Conservation (phyloP, 2,329 filamentous ascomycete species). For the Pezicula neosporulosa region DNA sequence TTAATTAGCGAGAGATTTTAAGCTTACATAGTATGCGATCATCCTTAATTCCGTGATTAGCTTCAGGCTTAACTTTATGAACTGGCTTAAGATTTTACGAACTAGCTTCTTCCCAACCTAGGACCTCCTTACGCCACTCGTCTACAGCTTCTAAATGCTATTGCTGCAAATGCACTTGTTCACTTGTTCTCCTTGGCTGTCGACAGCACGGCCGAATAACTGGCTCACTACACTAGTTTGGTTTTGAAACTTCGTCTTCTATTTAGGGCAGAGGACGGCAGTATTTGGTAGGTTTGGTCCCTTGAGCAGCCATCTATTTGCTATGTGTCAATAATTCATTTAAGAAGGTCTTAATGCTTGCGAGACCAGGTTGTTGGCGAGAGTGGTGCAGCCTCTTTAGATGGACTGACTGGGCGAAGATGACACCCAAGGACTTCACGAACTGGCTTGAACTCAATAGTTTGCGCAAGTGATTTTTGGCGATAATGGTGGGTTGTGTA, state of each 20-base stretch:
- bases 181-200: slow-evolving; percentile 16
- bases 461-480: too few species aligned
- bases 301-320: slow-evolving; percentile 16
- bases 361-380: slow-evolving; percentile 25
- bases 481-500: too few species aligned
- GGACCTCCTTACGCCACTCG: slow-evolving; percentile 25
- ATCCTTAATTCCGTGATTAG: too few species aligned
- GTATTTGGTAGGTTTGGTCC: background rate
- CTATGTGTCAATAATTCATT: slow-evolving; percentile 22
- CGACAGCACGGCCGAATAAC: slow-evolving; percentile 24
- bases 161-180: slow-evolving; percentile 25
- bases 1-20: too few species aligned
- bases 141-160: slow-evolving; percentile 31
- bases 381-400: slow-evolving; percentile 7
- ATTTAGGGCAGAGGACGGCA: background rate
- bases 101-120: slow-evolving; percentile 30
- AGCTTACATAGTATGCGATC: too few species aligned
- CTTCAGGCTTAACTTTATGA: too few species aligned
- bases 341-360: slow-evolving; percentile 27
- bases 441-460: too few species aligned
- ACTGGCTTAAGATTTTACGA: too few species aligned
- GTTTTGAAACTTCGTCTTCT: background rate
- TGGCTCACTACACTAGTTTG: slow-evolving; percentile 24
- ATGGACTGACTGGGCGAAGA: slow-evolving; percentile 24
- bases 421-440: too few species aligned